Base-by-base conservation (phyloP, 495 filamentous ascomycete species). In the Usnea hakonensis region DNA sequence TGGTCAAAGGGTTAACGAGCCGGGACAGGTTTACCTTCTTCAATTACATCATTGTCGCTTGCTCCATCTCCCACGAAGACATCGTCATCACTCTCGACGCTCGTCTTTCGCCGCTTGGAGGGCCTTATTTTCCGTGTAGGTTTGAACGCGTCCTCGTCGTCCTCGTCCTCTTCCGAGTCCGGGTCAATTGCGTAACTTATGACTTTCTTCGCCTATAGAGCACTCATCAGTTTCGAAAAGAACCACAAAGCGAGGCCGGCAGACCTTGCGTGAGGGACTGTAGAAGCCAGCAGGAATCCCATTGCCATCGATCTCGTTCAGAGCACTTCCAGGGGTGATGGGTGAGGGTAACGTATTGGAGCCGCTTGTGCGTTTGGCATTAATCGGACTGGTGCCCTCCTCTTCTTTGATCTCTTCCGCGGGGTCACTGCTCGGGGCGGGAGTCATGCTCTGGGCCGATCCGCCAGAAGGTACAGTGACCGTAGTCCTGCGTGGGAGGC, bases 371-470 rank as follows among this genome's bases (percentile, higher is more conserved):
- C 54, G 41, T 6, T 59, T 66, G 58, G 73, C 71, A 69, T 72
- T 75, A 13, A 63, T 53, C 38, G 48, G 58, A 55, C 57, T 62
- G 16, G 41, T 67, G 33, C 69, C 65, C 32, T 71, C 68, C 28
- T 76, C 75, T 28, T 76, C 76, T 0, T 78, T 73, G 14, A 72
- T 69, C 6, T 74, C 57, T 50, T 65, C 64, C 6, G 70, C 66
- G 26, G 83, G 75, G 71, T 92, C 90, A 71, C 90, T 94, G 75
- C 88, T 95, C 4, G 90, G 87, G 2, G 87, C 82, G n/a, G 91
- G 90, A 0, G 88, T 90, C 71, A 85, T 68, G 64, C 77, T 80
- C 67, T 78, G 74, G 72, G 75, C 72, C 64, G 78, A 71, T 70
- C 70, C 77, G 54, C 71, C 75, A 48, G 73, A 74, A 36, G 74